Base-by-base conservation (phyloP, 345 rosid species). In the Camelina laxa region DNA sequence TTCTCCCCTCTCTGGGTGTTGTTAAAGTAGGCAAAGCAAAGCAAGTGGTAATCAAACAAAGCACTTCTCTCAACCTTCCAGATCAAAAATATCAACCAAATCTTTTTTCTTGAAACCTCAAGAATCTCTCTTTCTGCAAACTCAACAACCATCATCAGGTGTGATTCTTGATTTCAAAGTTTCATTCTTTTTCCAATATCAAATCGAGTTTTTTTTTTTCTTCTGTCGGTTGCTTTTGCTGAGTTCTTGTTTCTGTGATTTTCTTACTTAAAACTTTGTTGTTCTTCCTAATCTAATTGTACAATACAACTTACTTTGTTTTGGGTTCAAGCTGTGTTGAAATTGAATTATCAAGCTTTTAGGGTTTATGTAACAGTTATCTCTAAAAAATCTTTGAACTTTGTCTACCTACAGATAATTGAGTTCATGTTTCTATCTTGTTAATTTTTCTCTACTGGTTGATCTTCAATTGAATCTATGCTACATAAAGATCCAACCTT, bases 1-100 rank as follows among this genome's bases (percentile, higher is more conserved):
- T 72, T 72, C 76, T 49, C 22, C 41, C 54, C 65, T 48, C 20
- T 14, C 67, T 59, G 42, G 76, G 76, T 71, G 72, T 38, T 27
- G 4, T 3, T 24, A 27, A 27, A 27, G 30, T 27, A 27, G 30
- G 30, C 30, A 77, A 77, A 77, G 76, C 50, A 36, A 63, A 14
- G 45, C 80, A 62, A 68, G 69, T 75, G 79, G 79, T 69, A 63
- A 56, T 42, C 80, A 62, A 69, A 75, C 71, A 58, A 75, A 75
- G 68, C 79, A 75, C 67, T 57, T 67, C 24, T 58, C 79, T 49
- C 15, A 60, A 13, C 2, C 16, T 42, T 4, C 48, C 14, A 14
- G 15, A 60, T 67, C 66, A 36, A 2, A 2, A 44, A n/a, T 30
- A 65, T 10, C 51, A 14, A 35, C 24, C 57, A 22, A 36, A 22